These are phyloP conservation scores for Trichophyton benhamiae DNA, from an alignment of 2,329 filamentous ascomycete species.

Conservation along the genomic window DNA sequence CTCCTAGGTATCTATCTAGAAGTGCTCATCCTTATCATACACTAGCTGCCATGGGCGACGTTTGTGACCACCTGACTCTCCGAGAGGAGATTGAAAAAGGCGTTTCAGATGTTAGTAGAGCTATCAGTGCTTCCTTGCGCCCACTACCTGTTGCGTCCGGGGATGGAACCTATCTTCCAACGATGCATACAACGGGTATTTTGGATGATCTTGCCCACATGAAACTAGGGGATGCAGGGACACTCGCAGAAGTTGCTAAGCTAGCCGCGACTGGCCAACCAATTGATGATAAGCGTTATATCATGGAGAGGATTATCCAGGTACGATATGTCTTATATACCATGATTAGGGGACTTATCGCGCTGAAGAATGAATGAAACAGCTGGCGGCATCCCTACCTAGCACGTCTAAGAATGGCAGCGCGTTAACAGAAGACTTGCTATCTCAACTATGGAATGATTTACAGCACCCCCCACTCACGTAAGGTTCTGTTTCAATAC, in stretches of 20 bases:
- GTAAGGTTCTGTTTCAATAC: constrained; percentile 13
- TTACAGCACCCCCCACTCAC: constrained; percentile 23
- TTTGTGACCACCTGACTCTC: constrained; percentile 9
- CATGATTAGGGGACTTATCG: too few species aligned
- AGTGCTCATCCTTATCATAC: background rate
- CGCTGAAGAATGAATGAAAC: constrained; percentile 14
- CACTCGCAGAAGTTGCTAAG: constrained; percentile 30
- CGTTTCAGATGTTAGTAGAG: constrained; percentile 28
- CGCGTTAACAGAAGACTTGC: constrained; percentile 18
- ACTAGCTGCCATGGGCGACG: background rate
- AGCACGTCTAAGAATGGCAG: constrained; percentile 15
- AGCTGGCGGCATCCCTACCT: constrained; percentile 21
- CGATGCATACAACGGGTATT: constrained; percentile 21
- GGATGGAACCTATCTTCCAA: constrained; percentile 18
- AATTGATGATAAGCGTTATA: constrained; percentile 49
- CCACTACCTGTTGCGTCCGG: constrained; percentile 33
- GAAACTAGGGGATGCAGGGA: constrained; percentile 35
- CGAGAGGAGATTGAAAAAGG: constrained; percentile 24
- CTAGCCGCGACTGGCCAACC: constrained; percentile 38
- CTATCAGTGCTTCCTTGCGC: constrained; percentile 31
- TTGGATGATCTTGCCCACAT: constrained; percentile 37
- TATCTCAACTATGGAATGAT: constrained; percentile 22
- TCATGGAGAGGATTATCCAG: constrained; percentile 48
- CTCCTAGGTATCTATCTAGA: background rate
- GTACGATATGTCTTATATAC: constrained; percentile 15